A percentile compares a stretch with the other conserved stretches of the same genome.
These are phyloP conservation scores for Chalaropsis ovoidea DNA, from an alignment of 2,329 filamentous ascomycete genomes.

Conservation along the genomic window DNA sequence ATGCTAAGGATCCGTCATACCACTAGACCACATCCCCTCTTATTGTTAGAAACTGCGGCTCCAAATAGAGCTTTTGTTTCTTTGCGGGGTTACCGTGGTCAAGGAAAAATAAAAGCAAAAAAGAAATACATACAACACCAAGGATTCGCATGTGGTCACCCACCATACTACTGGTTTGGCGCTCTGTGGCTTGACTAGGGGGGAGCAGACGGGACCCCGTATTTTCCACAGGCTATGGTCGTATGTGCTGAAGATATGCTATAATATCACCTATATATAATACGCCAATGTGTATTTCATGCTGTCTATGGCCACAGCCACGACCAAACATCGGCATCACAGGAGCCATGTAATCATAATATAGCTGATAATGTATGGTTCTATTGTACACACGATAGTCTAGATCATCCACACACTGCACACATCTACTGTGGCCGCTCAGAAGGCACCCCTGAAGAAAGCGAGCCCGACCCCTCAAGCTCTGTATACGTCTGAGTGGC, in stretches of 20 bases:
- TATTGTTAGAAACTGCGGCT: background rate
- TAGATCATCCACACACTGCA: background rate
- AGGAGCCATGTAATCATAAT: too few relatives aligned
- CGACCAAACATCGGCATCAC: too few relatives aligned
- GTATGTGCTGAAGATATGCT: background rate
- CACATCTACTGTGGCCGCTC: background rate
- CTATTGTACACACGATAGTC: background rate
- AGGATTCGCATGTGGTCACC: background rate
- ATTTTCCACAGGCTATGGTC: background rate
- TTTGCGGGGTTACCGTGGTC: background rate
- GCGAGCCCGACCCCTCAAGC: background rate
- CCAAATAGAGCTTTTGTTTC: background rate
- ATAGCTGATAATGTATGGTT: too few relatives aligned
- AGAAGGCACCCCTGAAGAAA: background rate
- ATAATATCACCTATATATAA: too few relatives aligned
- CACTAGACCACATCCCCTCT: constrained; percentile 19
- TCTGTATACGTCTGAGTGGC: background rate
- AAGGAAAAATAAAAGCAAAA: background rate
- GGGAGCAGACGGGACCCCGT: background rate
- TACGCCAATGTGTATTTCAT: too few relatives aligned
- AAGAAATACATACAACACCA: background rate
- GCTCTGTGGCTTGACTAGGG: background rate
- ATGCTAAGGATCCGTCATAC: constrained; percentile 21
- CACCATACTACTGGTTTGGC: background rate
- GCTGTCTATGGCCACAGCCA: too few relatives aligned